Evolutionary conservation across 1,139 yeast genomes (phyloP).

Genomic region (Taiozyma sp.): DNA sequence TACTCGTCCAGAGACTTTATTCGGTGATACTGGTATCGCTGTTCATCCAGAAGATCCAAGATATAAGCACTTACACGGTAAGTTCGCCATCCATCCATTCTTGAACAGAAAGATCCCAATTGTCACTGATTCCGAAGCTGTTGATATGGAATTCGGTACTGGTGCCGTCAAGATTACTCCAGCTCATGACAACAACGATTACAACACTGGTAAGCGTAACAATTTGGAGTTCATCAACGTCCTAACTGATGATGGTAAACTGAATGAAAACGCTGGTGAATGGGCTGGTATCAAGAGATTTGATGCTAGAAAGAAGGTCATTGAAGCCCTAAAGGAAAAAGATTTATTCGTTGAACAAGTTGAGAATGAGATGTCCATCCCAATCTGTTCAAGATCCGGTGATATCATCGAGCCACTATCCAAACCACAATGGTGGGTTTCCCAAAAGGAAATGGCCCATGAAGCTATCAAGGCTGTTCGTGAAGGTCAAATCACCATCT

Average conservation of each 20-base stretch:
- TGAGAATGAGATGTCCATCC: slow-evolving; percentile 95
- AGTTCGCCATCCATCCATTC: slow-evolving; percentile 87
- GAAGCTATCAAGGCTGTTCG: slow-evolving; percentile 85
- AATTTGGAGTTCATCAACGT: slow-evolving; percentile 84
- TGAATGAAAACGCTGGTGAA: slow-evolving; percentile 92
- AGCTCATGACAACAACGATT: slow-evolving; percentile 97
- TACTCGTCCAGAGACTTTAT: slow-evolving; percentile 97
- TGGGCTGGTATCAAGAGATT: slow-evolving; percentile 91
- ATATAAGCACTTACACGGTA: slow-evolving; percentile 92
- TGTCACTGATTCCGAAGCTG: slow-evolving; percentile 86
- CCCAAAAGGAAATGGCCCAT: slow-evolving; percentile 84
- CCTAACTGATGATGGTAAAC: slow-evolving; percentile 84
- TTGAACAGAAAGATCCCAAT: slow-evolving; percentile 83
- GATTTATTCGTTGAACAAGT: slow-evolving; percentile 79
- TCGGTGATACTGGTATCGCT: slow-evolving; percentile 97
- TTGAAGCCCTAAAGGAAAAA: slow-evolving; percentile 70
- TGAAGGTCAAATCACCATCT: slow-evolving; percentile 73
- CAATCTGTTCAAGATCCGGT: slow-evolving; percentile 92
- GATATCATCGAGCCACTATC: slow-evolving; percentile 93
- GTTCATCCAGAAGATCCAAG: slow-evolving; percentile 94
- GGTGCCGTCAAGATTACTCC: slow-evolving; percentile 99
- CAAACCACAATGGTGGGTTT: slow-evolving; percentile 99
- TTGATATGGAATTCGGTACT: slow-evolving; percentile 98
- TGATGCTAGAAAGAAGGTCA: slow-evolving; percentile 85
- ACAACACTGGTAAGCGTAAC: slow-evolving; percentile 92